These are phyloP conservation scores for Nematocida sp. DNA, from an alignment of 371 early-diverging fungal species.

Conservation along the genomic window DNA sequence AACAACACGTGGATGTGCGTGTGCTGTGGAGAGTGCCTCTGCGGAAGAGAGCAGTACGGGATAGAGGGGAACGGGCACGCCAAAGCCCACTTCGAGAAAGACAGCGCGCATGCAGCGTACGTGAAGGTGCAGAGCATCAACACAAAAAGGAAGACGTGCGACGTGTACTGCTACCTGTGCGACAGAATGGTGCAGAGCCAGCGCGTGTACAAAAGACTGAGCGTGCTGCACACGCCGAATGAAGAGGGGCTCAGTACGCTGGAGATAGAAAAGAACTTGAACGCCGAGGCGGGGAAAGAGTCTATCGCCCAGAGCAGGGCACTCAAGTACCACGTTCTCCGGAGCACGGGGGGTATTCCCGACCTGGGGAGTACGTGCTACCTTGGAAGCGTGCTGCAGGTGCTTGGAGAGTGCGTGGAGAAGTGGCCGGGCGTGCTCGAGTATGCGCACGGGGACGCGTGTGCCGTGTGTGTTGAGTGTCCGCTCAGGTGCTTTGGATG, in stretches of 20 bases:
- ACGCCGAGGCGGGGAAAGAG: not conserved
- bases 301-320: not conserved
- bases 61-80: constrained; percentile 98
- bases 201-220: not conserved
- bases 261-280: constrained; percentile 14
- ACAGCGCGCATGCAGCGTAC: constrained; percentile 75
- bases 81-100: constrained; percentile 70
- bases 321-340: not conserved
- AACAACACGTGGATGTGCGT: constrained; percentile 70
- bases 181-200: constrained; percentile 46
- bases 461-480: not conserved
- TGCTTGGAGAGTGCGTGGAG: constrained; percentile 43
- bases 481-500: constrained; percentile 60
- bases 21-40: constrained; percentile 68
- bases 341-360: constrained; percentile 52
- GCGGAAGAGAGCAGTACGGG: constrained; percentile 78
- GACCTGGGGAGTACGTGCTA: constrained; percentile 63
- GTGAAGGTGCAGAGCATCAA: constrained; percentile 62
- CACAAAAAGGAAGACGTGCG: constrained; percentile 1
- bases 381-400: constrained; percentile 58
- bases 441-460: constrained; percentile 52
- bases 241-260: not conserved
- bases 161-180: constrained; percentile 61
- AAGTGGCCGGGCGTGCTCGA: constrained; percentile 21
- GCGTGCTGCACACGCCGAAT: not conserved